phyloP scores from a whole-genome alignment of 805 yeast genomes.

The Ogataea ganodermae region DNA sequence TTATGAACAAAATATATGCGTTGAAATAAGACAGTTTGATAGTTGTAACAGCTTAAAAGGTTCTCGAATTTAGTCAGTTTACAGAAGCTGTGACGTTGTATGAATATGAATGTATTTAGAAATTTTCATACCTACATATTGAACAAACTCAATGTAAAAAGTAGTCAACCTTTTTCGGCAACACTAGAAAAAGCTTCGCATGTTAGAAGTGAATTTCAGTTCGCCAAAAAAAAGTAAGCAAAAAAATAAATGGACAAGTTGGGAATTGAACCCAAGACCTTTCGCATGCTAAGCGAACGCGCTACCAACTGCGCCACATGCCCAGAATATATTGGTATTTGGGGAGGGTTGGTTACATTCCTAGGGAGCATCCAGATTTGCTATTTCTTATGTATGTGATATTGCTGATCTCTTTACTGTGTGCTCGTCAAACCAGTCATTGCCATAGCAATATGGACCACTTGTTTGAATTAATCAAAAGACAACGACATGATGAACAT shows the following conservation, averaged over 20 bases:
- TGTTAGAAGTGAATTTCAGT: too few relatives aligned
- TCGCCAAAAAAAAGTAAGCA: not conserved
- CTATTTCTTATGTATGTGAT: not conserved
- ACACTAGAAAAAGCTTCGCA: not conserved
- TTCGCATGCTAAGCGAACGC: conserved; percentile 80
- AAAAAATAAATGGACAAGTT: conserved; percentile 54
- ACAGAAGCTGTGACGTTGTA: too few relatives aligned
- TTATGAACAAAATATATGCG: not conserved
- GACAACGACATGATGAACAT: too few relatives aligned
- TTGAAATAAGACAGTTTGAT: not conserved
- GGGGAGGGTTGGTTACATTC: not conserved
- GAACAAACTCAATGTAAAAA: too few relatives aligned
- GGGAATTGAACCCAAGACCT: conserved; percentile 81
- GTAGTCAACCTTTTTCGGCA: not conserved
- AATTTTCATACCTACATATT: too few relatives aligned
- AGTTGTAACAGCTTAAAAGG: too few relatives aligned
- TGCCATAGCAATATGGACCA: too few relatives aligned
- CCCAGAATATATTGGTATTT: conserved; percentile 38
- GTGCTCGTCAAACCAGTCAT: too few relatives aligned
- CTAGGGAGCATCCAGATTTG: not conserved
- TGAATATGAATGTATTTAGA: too few relatives aligned
- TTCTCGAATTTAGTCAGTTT: too few relatives aligned
- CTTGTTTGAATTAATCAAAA: too few relatives aligned
- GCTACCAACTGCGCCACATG: conserved; percentile 83
- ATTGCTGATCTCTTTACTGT: too few relatives aligned